phyloP scores from a whole-genome alignment of 2,329 filamentous ascomycete genomes.

The Fusarium globosum region DNA sequence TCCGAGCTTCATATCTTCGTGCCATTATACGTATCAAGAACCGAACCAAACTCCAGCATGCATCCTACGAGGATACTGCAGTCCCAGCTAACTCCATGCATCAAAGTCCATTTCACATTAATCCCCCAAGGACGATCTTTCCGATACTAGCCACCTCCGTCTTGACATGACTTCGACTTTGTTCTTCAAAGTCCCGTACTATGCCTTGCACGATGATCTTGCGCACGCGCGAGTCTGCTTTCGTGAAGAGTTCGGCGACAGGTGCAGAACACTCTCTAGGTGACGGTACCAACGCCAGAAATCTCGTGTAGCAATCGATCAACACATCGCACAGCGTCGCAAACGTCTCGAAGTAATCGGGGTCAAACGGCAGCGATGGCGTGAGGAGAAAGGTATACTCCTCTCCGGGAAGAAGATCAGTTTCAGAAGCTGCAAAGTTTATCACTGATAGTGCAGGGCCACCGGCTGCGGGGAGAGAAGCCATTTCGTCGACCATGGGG shows the following conservation, averaged over 20 bases:
- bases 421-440: slow-evolving; percentile 68
- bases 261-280: slow-evolving; percentile 76
- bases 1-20: slow-evolving; percentile 26
- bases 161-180: slow-evolving; percentile 79
- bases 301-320: slow-evolving; percentile 88
- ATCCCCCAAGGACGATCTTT: slow-evolving; percentile 87
- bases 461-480: slow-evolving; percentile 42
- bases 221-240: slow-evolving; percentile 85
- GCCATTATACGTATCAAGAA: slow-evolving; percentile 5
- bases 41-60: slow-evolving; percentile 35
- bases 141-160: slow-evolving; percentile 86
- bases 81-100: slow-evolving; percentile 38
- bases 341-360: slow-evolving; percentile 97
- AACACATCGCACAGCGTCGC: slow-evolving; percentile 94
- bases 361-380: slow-evolving; percentile 93
- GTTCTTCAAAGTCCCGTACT: slow-evolving; percentile 93
- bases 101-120: slow-evolving; percentile 66
- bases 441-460: slow-evolving; percentile 58
- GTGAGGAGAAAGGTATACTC: slow-evolving; percentile 91
- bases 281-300: slow-evolving; percentile 79
- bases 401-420: slow-evolving; percentile 80
- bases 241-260: slow-evolving; percentile 87
- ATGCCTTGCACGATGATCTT: slow-evolving; percentile 90
- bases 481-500: slow-evolving; percentile 47
- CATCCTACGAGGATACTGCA: slow-evolving; percentile 35